These are phyloP conservation scores for Ogataea nakhonphanomensis DNA, from an alignment of 805 yeast species.

Conservation along the genomic window DNA sequence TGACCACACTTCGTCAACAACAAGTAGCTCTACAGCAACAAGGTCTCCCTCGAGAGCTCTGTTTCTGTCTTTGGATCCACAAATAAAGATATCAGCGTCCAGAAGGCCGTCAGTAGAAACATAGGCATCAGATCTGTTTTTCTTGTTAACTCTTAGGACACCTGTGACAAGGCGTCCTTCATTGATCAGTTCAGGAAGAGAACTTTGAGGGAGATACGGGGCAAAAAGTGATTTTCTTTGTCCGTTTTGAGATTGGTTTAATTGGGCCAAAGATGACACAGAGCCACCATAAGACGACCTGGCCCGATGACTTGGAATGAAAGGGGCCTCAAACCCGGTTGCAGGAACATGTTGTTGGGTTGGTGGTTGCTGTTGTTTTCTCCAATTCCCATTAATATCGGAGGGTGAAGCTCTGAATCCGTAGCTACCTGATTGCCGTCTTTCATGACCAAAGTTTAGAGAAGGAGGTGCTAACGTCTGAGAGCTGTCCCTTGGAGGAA, in stretches of 20 bases:
- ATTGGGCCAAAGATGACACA: constrained; percentile 45
- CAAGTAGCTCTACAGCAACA: constrained; percentile 91
- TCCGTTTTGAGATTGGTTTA: constrained; percentile 36
- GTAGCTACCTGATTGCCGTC: constrained; percentile 40
- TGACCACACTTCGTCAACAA: constrained; percentile 97
- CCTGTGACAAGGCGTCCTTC: constrained; percentile 95
- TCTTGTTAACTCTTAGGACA: constrained; percentile 87
- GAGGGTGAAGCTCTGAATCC: constrained; percentile 40
- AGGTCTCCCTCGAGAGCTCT: constrained; percentile 96
- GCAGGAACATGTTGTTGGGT: constrained; percentile 23
- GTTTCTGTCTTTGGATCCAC: constrained; percentile 97
- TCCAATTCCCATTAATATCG: constrained; percentile 60
- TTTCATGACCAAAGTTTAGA: constrained; percentile 46
- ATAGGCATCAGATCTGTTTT: constrained; percentile 95
- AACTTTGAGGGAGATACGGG: constrained; percentile 91
- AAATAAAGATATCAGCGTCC: constrained; percentile 95
- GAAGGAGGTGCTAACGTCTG: constrained; percentile 47
- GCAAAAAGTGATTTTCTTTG: constrained; percentile 83
- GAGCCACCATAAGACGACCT: constrained; percentile 71
- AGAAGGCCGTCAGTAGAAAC: constrained; percentile 95
- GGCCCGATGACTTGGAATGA: constrained; percentile 76
- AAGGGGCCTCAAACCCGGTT: constrained; percentile 33
- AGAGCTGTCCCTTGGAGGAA: constrained; percentile 49
- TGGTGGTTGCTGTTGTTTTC: constrained; percentile 51
- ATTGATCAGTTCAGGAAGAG: constrained; percentile 81